These are phyloP conservation scores for Rubia tinctorum DNA, from an alignment of 305 asterid genomes.

Conservation along the genomic window DNA sequence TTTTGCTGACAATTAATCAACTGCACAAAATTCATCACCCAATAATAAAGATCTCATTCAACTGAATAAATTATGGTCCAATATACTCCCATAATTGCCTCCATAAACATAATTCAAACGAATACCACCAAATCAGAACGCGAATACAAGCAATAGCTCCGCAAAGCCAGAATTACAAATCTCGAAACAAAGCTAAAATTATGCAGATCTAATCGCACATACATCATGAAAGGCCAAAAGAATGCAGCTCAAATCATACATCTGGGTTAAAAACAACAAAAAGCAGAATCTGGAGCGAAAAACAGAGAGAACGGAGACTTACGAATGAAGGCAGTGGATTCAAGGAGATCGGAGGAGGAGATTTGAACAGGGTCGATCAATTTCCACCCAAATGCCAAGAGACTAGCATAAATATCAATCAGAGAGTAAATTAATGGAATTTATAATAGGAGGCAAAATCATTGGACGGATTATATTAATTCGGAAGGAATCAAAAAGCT, in stretches of 20 bases:
- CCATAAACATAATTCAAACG: not conserved
- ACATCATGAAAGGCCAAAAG: not conserved
- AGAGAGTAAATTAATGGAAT: not conserved
- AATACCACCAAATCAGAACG: not conserved
- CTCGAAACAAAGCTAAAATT: not conserved
- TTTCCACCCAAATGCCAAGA: not conserved
- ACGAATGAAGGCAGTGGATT: conserved; percentile 17
- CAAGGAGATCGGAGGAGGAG: not conserved
- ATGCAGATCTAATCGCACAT: not conserved
- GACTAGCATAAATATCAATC: not conserved
- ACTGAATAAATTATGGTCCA: not conserved
- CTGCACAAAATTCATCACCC: not conserved
- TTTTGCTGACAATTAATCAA: not conserved
- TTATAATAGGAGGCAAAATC: not conserved
- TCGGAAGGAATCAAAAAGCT: not conserved
- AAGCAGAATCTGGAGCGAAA: not conserved
- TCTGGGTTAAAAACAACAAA: not conserved
- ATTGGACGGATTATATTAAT: not conserved
- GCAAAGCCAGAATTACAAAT: not conserved
- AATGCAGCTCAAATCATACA: not conserved
- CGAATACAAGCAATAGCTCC: not conserved
- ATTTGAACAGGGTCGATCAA: not conserved
- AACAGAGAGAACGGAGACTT: not conserved
- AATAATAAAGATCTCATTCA: conserved; percentile 4
- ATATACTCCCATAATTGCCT: not conserved